phyloP scores from a whole-genome alignment of 805 yeast genomes.

The Candida chilensis region DNA sequence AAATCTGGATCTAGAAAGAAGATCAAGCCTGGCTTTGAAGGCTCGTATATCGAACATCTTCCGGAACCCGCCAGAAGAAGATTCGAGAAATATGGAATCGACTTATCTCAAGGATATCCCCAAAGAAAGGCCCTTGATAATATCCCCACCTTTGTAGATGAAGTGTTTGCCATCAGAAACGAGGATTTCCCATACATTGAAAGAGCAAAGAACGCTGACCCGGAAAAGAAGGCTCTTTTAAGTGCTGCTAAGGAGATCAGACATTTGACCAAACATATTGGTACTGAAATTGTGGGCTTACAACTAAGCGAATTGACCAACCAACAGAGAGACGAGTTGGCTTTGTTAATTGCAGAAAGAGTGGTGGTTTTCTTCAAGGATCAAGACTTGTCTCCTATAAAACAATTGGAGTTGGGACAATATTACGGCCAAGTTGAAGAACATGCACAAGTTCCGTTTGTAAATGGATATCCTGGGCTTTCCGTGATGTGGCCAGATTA shows the following conservation, averaged over 20 bases:
- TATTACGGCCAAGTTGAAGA: slow-evolving; percentile 19
- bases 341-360: slow-evolving; percentile 17
- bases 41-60: slow-evolving; percentile 9
- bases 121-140: slow-evolving; percentile 9
- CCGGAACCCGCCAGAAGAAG: slow-evolving; percentile 13
- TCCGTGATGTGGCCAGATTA: slow-evolving; percentile 17
- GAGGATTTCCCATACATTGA: slow-evolving; percentile 14
- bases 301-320: slow-evolving; percentile 16
- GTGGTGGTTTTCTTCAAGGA: slow-evolving; percentile 20
- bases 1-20: too few species aligned
- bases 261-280: slow-evolving; percentile 16
- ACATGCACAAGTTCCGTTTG: slow-evolving; percentile 17
- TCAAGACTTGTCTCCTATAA: slow-evolving; percentile 20
- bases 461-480: slow-evolving; percentile 11
- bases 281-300: slow-evolving; percentile 19
- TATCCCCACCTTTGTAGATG: slow-evolving; percentile 19
- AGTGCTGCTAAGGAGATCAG: slow-evolving; percentile 18
- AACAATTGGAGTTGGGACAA: slow-evolving; percentile 16
- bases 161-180: slow-evolving; percentile 14
- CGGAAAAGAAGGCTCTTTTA: slow-evolving; percentile 18
- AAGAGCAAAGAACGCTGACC: slow-evolving; percentile 18
- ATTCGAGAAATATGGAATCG: slow-evolving; percentile 14
- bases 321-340: slow-evolving; percentile 18
- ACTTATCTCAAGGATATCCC: slow-evolving; percentile 17
- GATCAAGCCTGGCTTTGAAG: slow-evolving; percentile 4